These are phyloP conservation scores for Trametes villosa DNA, from an alignment of 768 basidiomycete species.

Conservation along the genomic window DNA sequence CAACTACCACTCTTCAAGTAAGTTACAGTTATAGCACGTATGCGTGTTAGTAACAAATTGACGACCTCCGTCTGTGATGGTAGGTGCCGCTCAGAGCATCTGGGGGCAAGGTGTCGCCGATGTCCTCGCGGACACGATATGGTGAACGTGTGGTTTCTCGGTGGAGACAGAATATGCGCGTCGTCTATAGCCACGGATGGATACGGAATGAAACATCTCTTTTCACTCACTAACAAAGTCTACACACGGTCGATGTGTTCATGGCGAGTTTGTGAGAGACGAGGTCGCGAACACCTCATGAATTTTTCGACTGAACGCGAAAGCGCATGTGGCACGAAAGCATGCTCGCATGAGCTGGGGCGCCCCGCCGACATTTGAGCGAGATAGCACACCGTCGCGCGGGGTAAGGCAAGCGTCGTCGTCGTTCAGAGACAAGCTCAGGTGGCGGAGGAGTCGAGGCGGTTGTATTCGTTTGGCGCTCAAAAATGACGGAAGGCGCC, in stretches of 20 bases:
- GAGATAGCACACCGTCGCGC: not conserved
- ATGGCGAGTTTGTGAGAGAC: too few relatives aligned
- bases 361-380: not conserved
- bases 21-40: not conserved
- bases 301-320: too few relatives aligned
- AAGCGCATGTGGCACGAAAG: too few relatives aligned
- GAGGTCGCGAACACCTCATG: too few relatives aligned
- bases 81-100: constrained; percentile 33
- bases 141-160: constrained; percentile 9
- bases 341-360: too few relatives aligned
- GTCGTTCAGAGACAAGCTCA: not conserved
- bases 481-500: constrained; percentile 4
- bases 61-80: not conserved
- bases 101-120: constrained; percentile 28
- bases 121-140: constrained; percentile 30
- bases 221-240: not conserved
- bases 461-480: not conserved
- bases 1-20: constrained; percentile 58
- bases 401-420: not conserved
- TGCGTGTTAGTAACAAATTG: not conserved
- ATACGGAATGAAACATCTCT: not conserved
- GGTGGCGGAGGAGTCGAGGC: too few relatives aligned
- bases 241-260: too few relatives aligned
- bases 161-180: too few relatives aligned
- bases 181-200: not conserved